Base-by-base conservation (phyloP, 2,329 filamentous ascomycete species). In the Lachnellula arida region DNA sequence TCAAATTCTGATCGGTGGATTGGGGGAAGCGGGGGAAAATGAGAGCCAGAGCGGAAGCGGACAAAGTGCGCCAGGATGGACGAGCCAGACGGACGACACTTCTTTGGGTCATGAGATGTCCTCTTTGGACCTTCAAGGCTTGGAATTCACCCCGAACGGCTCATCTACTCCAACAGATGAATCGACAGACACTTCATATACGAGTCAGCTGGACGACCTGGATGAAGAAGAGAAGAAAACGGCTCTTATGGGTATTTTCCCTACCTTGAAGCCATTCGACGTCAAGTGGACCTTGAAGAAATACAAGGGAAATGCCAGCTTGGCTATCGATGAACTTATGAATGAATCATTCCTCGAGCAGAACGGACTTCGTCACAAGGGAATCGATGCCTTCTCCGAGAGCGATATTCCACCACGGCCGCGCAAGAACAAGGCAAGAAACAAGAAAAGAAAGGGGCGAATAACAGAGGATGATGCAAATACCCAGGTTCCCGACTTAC, bases 361-460 rank as follows among this genome's bases (percentile, higher is more conserved):
- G 55, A 80, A 77, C 1, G 81, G 81, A 0, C 76, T 82, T 53
- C 76, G 80, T 1, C 75, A 78, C 1, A 93, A 88, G 68, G 89
- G 91, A 0, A 77, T 97, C n/a, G 91, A 97, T 56, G 91, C 82
- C 0, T 96, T 96, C 68, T 84, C 82, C 22, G 78, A 82, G 40
- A 78, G 79, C 0, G 78, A 83, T 15, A 72, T 48, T 9, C 23
- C 49, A 12, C 17, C 58, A 15, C 57, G 55, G 49, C 46, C 40
- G 51, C 63, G 59, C 15, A 77, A 75, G 58, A 70, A 68, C 35
- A 79, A 75, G 58, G 70, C 68, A 35, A 79, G 75, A 60, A 72
- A 67, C 56, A 75, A 74, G 58, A 70, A 53, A 65, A 68, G 67
- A 68, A 63, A 63, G 55, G 53, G 50, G 35, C 32, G 34, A 7